Evolutionary conservation across 768 basidiomycete species (phyloP), one percentile per base, ranked within the genome.

Genomic region (Porpolomopsis calyptriformis): DNA sequence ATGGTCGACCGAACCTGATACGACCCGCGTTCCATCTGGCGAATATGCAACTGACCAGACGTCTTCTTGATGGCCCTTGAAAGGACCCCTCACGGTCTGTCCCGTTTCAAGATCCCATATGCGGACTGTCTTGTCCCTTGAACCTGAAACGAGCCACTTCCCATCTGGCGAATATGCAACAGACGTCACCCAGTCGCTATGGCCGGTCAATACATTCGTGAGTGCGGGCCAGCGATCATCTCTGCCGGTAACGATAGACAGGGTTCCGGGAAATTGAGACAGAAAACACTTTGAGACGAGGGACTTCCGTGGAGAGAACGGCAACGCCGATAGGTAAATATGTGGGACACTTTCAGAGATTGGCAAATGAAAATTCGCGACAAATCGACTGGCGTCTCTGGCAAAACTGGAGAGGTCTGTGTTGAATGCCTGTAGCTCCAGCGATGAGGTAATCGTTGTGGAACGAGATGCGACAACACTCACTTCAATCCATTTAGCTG

Each of bases 271-370:
- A 22, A n/a, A 55, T 24, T 23, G 19, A 4, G 19, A 7, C 2
- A 7, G 29, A 36, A 48, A 62, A 9, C 52, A 24, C 33, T 52
- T 27, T 3, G 23, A 27, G 10, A 69, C 47, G 11, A 46, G 33
- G 23, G 59, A 60, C 22, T 52, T 48, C 1, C 33, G 41, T 4
- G 67, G 65, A 12, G 57, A 48, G 38, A 66, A 65, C 11, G 64
- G 57, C 29, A 69, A 52, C 14, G 64, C 68, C 29, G 68, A 69
- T 5, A 69, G 12, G 46, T 69, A 70, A 4, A 69, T 59, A 29
- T 69, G 66, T 8, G 64, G 61, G n/a, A 58, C 54, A 39, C 64
- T 64, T 26, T 53, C 49, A 27, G 53, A 48, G 22, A 69, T 59
- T n/a, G 57, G 43, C 2, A 46, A 27, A 4, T 49, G 54, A 55